Base-by-base conservation (phyloP, 768 basidiomycete species). In the Boletus bicolor region DNA sequence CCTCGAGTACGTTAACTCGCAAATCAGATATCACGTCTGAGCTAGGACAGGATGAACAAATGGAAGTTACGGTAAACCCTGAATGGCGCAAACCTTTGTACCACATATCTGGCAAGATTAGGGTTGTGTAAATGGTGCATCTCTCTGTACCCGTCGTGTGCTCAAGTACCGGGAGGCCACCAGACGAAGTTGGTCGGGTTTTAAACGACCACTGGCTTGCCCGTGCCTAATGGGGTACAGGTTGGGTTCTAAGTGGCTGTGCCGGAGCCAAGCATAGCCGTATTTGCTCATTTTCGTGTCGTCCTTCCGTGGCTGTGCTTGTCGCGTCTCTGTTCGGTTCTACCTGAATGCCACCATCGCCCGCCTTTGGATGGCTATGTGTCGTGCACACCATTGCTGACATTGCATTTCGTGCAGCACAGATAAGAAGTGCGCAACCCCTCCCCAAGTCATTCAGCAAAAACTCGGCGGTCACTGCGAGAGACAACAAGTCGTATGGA, bases 21-120 rank as follows among this genome's bases (percentile, higher is more conserved):
- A 87, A 78, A 56, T 89, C 85, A 43, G 77, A 77, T 37, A 91
- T 75, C 41, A 90, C 87, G 72, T 90, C 89, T 49, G 89, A 85
- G 63, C 89, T 91, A 62, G 35, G 38, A 41, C 8, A 30, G n/a
- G 8, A 39, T 49, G 45, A 47, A 34, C 14, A n/a, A 37, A 45
- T 28, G 44, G 36, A 52, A 47, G 21, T 30, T 34, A 17, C 35
- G 19, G 48, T 41, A 9, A 44, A 30, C 47, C 1, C 17, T 9
- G 39, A 38, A 50, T 30, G 38, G 53, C 28, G 26, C 63, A 49
- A 34, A 70, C 69, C 69, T 71, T 49, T 72, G 67, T 38, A 72
- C 60, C 51, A 71, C 63, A 52, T 69, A 71, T 67, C 69, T 61
- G 1, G 59, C 37, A 24, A 72, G 60, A 49, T 71, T 71, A 0